These are phyloP conservation scores for Chlamydomonas sp. DNA, from an alignment of 139 green algal species.

Conservation along the genomic window DNA sequence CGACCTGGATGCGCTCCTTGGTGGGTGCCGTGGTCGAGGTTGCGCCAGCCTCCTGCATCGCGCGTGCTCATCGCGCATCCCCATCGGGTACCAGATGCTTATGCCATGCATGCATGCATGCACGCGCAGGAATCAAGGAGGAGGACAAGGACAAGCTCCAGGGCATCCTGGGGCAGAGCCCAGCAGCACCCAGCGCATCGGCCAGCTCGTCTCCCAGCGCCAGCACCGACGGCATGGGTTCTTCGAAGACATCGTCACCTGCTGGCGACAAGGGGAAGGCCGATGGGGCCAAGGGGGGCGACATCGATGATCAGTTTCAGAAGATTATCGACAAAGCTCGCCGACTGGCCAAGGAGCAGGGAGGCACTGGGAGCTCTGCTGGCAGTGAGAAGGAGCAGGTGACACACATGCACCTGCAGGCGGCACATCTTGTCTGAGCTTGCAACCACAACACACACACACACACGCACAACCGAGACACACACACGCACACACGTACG, in stretches of 20 bases:
- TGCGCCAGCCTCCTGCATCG: neutral
- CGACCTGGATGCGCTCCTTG: conserved; percentile 5
- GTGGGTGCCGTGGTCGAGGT: neutral
- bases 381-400: neutral
- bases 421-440: neutral
- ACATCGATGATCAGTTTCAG: conserved; percentile 6
- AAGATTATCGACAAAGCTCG: conserved; percentile 10
- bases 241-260: too few relatives aligned
- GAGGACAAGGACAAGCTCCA: neutral
- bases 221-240: too few relatives aligned
- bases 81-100: too few relatives aligned
- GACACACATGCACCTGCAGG: neutral
- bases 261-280: neutral
- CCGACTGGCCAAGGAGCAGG: neutral
- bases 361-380: neutral
- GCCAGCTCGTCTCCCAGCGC: too few relatives aligned
- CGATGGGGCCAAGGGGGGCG: neutral
- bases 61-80: neutral
- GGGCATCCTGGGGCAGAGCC: neutral
- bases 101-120: too few relatives aligned
- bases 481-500: neutral
- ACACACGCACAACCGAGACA: neutral
- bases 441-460: neutral
- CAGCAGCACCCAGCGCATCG: neutral
- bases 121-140: neutral